A percentile compares a stretch with the other conserved stretches of the same genome.
Evolutionary conservation across 768 basidiomycete genomes (phyloP).

Genomic region (Vararia minispora): DNA sequence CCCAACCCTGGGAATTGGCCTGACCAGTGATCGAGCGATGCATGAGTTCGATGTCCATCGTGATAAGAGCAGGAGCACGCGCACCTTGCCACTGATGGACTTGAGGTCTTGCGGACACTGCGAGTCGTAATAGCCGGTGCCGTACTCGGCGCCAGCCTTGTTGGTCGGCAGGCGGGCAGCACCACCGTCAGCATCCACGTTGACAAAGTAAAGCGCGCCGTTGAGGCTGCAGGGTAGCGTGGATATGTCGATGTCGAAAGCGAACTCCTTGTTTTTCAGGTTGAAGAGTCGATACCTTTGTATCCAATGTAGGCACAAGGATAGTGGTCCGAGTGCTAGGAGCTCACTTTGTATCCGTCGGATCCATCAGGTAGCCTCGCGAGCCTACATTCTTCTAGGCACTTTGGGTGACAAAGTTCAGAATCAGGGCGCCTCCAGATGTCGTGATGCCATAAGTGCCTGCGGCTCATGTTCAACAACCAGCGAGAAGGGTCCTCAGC

Average conservation of each 20-base stretch:
- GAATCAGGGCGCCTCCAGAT: conserved; percentile 20
- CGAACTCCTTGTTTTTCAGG: conserved; percentile 40
- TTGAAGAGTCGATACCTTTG: conserved; percentile 36
- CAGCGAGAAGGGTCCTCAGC: conserved; percentile 19
- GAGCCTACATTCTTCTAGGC: conserved; percentile 22
- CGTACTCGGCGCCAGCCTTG: conserved; percentile 46
- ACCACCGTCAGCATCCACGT: conserved; percentile 47
- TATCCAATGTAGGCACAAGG: too few species aligned
- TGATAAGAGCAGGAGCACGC: conserved; percentile 9
- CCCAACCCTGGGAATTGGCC: conserved; percentile 37
- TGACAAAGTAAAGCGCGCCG: conserved; percentile 44
- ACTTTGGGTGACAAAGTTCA: conserved; percentile 22
- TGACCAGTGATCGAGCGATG: conserved; percentile 12
- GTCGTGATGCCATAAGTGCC: conserved; percentile 18
- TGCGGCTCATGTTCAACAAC: conserved; percentile 18
- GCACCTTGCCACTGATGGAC: conserved; percentile 39
- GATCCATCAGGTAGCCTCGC: conserved; percentile 41
- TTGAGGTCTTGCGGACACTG: conserved; percentile 44
- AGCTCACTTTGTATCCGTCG: conserved; percentile 27
- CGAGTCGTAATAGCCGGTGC: conserved; percentile 50
- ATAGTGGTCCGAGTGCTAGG: too few species aligned
- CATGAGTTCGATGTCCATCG: neutral
- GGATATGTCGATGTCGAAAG: conserved; percentile 46
- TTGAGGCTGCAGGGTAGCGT: conserved; percentile 45
- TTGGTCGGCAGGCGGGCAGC: conserved; percentile 32